These are phyloP conservation scores for Phaeodactylum tricornutum DNA, from an alignment of 108 stramenopile genomes.

Conservation along the genomic window DNA sequence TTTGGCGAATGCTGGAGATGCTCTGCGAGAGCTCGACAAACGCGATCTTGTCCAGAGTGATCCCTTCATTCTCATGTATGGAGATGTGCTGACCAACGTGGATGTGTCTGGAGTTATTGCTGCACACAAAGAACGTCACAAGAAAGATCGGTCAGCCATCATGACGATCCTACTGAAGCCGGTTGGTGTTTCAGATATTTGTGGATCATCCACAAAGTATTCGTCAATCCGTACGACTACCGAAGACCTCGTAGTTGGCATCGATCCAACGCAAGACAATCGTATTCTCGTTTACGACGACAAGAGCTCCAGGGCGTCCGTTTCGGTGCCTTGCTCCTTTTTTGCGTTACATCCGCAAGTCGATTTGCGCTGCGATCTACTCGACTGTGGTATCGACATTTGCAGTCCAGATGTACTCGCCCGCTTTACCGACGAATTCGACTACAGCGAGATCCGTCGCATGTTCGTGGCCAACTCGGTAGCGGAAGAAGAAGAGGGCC, in stretches of 20 bases:
- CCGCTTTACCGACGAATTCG: conserved; percentile 93
- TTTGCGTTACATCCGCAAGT: conserved; percentile 56
- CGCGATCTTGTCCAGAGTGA: conserved; percentile 87
- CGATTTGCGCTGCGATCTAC: conserved; percentile 61
- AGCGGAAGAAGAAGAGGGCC: conserved; percentile 88
- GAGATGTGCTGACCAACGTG: conserved; percentile 91
- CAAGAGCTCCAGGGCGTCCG: conserved; percentile 17
- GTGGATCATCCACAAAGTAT: conserved; percentile 15
- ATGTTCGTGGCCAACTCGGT: conserved; percentile 89
- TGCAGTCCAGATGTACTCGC: conserved; percentile 97
- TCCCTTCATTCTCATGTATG: conserved; percentile 92
- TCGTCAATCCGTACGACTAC: conserved; percentile 31
- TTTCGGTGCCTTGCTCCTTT: conserved; percentile 59
- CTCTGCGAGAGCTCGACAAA: conserved; percentile 90
- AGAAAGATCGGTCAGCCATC: conserved; percentile 68
- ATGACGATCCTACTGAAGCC: conserved; percentile 81
- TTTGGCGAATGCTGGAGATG: conserved; percentile 88
- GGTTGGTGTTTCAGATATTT: conserved; percentile 13
- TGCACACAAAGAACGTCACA: conserved; percentile 53
- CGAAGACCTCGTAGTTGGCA: conserved; percentile 75
- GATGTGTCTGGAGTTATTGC: conserved; percentile 53
- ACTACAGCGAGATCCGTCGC: conserved; percentile 83
- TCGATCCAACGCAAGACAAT: conserved; percentile 53
- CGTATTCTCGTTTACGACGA: conserved; percentile 72
- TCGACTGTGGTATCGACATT: conserved; percentile 93